Evolutionary conservation across 1,139 yeast genomes (phyloP), one percentile per base, ranked within the genome.

Genomic region (Pichia kudriavzevii): DNA sequence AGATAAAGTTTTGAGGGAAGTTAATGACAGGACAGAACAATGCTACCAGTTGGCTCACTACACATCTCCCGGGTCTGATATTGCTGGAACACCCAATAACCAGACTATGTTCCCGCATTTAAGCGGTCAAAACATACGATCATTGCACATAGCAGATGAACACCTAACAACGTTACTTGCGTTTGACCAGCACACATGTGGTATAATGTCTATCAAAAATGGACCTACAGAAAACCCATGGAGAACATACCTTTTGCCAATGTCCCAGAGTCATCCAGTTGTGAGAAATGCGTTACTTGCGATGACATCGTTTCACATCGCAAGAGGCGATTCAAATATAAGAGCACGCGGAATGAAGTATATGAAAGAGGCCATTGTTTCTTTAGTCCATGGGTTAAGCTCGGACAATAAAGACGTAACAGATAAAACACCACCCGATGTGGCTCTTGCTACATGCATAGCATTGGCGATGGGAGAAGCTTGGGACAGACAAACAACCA

Each of bases 211-310:
- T 2, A 72, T 77, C 34, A 75, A 72, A 45, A 72, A 74, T 45
- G 82, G 81, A 0, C 72, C 74, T 0, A 59, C 68, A 6, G 82
- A 76, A 42, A 77, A 78, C 46, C 84, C 83, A 5, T 78, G 85
- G 84, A 59, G 79, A 35, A 65, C 67, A n/a, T 52, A 68, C 30
- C 56, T 76, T 32, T 56, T 76, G 47, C 83, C 84, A 1, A 53
- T 74, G 34, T 76, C 81, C 0, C 49, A 60, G 6, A 59, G 64
- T 30, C 67, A 74, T 46, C 64, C 76, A 1, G 79, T 76, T 16
- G 56, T 75, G 41, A 72, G 69, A 56, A 74, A 75, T 51, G 75
- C 82, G 0, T 61, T 78, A 34, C 77, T 80, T 2, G 69, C 82
- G 4, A 73, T 78, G 75, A 74, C 84, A 0, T 61, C 74, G 38